Conservation (phyloP, 805 yeast genomes). For the Metschnikowia santaceciliae region DNA sequence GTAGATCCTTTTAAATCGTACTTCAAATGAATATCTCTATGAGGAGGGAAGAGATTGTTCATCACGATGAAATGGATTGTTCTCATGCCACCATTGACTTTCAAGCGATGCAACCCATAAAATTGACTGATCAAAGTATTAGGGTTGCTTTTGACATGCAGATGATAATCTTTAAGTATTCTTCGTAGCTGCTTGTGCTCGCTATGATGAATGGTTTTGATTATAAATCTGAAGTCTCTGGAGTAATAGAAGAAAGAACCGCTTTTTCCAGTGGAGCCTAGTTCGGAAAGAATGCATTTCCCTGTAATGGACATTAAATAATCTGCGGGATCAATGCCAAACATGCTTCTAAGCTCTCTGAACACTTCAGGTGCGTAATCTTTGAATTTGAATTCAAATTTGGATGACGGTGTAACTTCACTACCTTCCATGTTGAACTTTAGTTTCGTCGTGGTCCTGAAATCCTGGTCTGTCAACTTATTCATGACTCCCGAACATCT, state of each 20-base stretch:
- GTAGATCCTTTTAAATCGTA: slow-evolving; percentile 94
- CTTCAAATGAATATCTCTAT: slow-evolving; percentile 75
- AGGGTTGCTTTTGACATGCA: slow-evolving; percentile 79
- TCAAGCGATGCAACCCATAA: slow-evolving; percentile 91
- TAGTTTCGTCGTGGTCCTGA: slow-evolving; percentile 66
- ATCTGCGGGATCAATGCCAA: slow-evolving; percentile 94
- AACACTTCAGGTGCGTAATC: slow-evolving; percentile 95
- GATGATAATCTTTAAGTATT: slow-evolving; percentile 70
- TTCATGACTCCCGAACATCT: slow-evolving; percentile 84
- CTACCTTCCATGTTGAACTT: slow-evolving; percentile 86
- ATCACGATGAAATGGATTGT: slow-evolving; percentile 91
- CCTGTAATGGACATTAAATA: slow-evolving; percentile 89
- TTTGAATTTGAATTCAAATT: slow-evolving; percentile 93
- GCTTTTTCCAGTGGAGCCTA: slow-evolving; percentile 94
- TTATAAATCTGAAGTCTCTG: slow-evolving; percentile 87
- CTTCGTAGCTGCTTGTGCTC: slow-evolving; percentile 83
- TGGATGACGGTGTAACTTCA: slow-evolving; percentile 87
- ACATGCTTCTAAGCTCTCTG: slow-evolving; percentile 71
- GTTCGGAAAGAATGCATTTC: slow-evolving; percentile 83
- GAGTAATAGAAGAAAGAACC: slow-evolving; percentile 96
- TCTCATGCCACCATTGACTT: slow-evolving; percentile 68
- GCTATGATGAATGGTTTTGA: slow-evolving; percentile 90
- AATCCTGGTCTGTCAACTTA: slow-evolving; percentile 67
- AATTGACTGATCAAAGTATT: slow-evolving; percentile 90
- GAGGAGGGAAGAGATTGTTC: slow-evolving; percentile 96